These are phyloP conservation scores for Fusarium annulatum DNA, from an alignment of 2,329 filamentous ascomycete species.

Conservation along the genomic window DNA sequence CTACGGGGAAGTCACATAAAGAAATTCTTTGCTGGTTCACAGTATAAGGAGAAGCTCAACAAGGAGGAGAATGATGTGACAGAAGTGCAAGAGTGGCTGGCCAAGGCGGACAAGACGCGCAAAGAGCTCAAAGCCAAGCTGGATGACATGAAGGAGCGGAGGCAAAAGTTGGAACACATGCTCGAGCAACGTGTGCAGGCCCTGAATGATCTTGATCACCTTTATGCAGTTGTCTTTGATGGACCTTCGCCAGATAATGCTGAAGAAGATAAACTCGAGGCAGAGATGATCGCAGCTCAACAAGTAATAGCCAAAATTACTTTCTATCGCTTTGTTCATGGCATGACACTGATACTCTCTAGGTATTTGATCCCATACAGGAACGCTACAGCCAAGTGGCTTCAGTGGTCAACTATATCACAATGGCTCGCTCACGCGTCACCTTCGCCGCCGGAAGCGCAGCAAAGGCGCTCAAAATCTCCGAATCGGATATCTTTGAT, in stretches of 20 bases:
- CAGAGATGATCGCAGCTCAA: not conserved
- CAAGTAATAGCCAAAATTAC: not conserved
- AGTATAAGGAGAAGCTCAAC: not conserved
- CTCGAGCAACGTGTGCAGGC: not conserved
- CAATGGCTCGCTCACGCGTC: not conserved
- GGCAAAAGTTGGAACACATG: not conserved
- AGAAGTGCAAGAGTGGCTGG: not conserved
- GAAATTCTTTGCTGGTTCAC: not conserved
- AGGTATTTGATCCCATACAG: not conserved
- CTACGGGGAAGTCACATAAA: not conserved
- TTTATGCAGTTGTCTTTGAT: not conserved
- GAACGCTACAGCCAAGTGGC: not conserved
- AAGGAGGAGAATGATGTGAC: constrained; percentile 1
- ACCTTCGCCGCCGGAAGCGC: not conserved
- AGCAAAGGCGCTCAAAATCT: not conserved
- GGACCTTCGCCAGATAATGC: not conserved
- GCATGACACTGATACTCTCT: not conserved
- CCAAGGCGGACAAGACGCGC: not conserved
- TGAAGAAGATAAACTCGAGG: not conserved
- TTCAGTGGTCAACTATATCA: not conserved
- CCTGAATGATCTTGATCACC: not conserved
- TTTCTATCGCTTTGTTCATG: not conserved
- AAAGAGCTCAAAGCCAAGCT: not conserved
- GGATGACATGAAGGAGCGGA: not conserved
- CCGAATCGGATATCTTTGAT: not conserved